Conservation (phyloP, 495 filamentous ascomycete species). For the Penicillium bovifimosum region DNA sequence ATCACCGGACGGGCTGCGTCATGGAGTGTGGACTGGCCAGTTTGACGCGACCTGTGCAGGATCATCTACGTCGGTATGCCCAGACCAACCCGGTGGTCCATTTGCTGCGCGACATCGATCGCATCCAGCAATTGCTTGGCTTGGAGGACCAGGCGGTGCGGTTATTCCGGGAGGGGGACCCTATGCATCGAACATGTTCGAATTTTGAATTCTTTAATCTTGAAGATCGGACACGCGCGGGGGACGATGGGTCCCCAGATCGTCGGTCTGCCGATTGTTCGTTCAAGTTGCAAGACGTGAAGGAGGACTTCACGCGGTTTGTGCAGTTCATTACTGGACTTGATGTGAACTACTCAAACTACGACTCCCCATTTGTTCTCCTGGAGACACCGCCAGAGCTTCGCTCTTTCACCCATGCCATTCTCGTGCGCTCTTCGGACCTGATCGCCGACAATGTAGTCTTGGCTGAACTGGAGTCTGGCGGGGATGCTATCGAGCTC, state of each 20-base stretch:
- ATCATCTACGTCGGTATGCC: conserved; percentile 52
- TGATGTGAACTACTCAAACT: conserved; percentile 47
- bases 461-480: conserved; percentile 59
- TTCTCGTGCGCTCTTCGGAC: conserved; percentile 58
- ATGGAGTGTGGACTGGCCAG: conserved; percentile 65
- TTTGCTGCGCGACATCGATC: conserved; percentile 61
- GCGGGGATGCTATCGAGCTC: conserved; percentile 67
- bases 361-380: conserved; percentile 69
- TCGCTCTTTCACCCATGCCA: conserved; percentile 59
- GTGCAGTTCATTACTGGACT: conserved; percentile 60
- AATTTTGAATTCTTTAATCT: conserved; percentile 80
- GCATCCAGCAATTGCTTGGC: conserved; percentile 59
- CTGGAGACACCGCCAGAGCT: conserved; percentile 61
- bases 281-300: conserved; percentile 65
- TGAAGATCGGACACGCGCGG: conserved; percentile 38
- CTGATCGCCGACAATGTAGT: conserved; percentile 50
- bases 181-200: conserved; percentile 58
- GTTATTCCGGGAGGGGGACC: conserved; percentile 48
- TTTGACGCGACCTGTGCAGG: conserved; percentile 52
- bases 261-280: conserved; percentile 50
- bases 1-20: conserved; percentile 58
- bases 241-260: conserved; percentile 34
- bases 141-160: conserved; percentile 49
- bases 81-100: conserved; percentile 70
- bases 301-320: conserved; percentile 68